Evolutionary conservation across 164 flowering plant genomes (phyloP).

Genomic region (Tetrastigma voinierianum): DNA sequence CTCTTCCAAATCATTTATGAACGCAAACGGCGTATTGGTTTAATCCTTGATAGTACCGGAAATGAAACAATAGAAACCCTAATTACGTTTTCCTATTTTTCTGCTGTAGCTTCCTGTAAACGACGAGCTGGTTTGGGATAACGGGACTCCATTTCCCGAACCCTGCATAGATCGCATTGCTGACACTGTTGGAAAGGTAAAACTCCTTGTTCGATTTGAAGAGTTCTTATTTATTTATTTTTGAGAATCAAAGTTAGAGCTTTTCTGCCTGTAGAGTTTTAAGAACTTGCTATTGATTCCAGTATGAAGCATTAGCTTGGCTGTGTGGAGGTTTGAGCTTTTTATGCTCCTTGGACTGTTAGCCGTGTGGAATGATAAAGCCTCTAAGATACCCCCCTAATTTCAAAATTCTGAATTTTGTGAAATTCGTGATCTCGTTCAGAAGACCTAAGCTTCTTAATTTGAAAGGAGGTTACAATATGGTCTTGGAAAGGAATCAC

Average conservation of each 20-base stretch:
- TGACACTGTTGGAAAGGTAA: constrained; percentile 85
- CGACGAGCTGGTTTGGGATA: constrained; percentile 94
- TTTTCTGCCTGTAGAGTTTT: background rate
- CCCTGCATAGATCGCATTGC: constrained; percentile 96
- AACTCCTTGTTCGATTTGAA: background rate
- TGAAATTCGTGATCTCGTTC: background rate
- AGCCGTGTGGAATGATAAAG: constrained; percentile 93
- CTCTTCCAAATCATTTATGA: no score
- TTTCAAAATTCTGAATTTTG: background rate
- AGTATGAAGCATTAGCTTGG: constrained; percentile 99
- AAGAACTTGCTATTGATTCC: constrained; percentile 1
- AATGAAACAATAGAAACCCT: constrained; percentile 2
- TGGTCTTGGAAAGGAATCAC: no score
- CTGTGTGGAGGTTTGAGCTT: constrained; percentile 89
- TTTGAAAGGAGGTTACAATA: no score
- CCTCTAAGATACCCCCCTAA: constrained; percentile 58
- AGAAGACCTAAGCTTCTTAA: background rate
- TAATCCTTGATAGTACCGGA: background rate
- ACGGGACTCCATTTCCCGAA: constrained; percentile 85
- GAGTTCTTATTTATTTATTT: background rate
- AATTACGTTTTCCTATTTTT: background rate
- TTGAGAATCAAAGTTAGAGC: background rate
- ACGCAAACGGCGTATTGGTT: background rate
- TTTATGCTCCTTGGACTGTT: constrained; percentile 62
- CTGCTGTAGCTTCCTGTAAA: constrained; percentile 67